Conservation (phyloP, 1,284 basidiomycete species). For the Schizophyllum amplum region DNA sequence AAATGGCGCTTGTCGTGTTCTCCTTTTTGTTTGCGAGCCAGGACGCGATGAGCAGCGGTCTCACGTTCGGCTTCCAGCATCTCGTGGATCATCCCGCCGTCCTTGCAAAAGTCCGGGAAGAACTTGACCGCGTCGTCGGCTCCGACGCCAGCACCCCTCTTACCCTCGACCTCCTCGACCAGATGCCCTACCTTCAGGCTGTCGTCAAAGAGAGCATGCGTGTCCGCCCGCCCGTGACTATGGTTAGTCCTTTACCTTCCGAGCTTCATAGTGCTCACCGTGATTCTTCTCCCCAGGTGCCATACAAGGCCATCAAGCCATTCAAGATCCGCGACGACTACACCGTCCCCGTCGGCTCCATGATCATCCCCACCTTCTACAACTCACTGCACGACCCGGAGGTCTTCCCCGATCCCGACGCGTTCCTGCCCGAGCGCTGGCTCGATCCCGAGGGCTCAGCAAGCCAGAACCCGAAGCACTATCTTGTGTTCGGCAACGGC, state of each 20-base stretch:
- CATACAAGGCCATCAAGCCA: slow-evolving; percentile 83
- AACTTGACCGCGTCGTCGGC: slow-evolving; percentile 81
- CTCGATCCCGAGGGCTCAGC: slow-evolving; percentile 76
- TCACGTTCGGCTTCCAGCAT: slow-evolving; percentile 95
- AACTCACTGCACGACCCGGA: slow-evolving; percentile 87
- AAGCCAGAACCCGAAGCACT: slow-evolving; percentile 88
- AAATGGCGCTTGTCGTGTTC: slow-evolving; percentile 95
- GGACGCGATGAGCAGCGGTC: slow-evolving; percentile 94
- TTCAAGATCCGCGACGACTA: slow-evolving; percentile 91
- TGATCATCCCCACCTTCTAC: slow-evolving; percentile 98
- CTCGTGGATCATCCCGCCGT: slow-evolving; percentile 89
- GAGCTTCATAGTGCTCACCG: slow-evolving; percentile 87
- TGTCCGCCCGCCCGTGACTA: slow-evolving; percentile 86
- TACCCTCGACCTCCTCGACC: slow-evolving; percentile 84
- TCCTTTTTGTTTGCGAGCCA: slow-evolving; percentile 98
- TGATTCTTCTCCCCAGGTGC: slow-evolving; percentile 81
- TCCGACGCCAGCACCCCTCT: slow-evolving; percentile 77
- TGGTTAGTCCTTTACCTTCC: slow-evolving; percentile 79
- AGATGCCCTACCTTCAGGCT: slow-evolving; percentile 90
- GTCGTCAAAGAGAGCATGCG: slow-evolving; percentile 91
- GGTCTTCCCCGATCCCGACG: slow-evolving; percentile 84
- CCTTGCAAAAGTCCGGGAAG: slow-evolving; percentile 83
- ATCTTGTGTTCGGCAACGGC: slow-evolving; percentile 91
- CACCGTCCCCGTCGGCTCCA: slow-evolving; percentile 85
- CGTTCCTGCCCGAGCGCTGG: slow-evolving; percentile 89